phyloP scores from a whole-genome alignment of 345 rosid genomes.

The Draba incana region DNA sequence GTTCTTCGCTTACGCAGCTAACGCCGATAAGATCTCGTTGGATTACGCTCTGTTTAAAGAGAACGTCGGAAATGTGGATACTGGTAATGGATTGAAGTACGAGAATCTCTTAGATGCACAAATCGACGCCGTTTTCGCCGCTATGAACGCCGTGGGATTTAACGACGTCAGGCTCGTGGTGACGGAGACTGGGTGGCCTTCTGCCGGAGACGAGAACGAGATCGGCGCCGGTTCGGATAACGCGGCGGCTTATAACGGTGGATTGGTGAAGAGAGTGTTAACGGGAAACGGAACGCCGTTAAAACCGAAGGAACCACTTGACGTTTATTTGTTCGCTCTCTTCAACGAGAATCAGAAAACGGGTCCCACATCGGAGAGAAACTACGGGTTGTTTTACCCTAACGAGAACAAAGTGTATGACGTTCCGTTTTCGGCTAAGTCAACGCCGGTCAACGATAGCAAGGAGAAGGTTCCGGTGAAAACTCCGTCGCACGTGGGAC shows the following conservation, averaged over 20 bases:
- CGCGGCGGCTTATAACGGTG: constrained; percentile 88
- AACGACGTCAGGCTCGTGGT: constrained; percentile 65
- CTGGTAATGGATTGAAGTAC: constrained; percentile 79
- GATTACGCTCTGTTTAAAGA: constrained; percentile 72
- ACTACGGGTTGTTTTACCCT: constrained; percentile 92
- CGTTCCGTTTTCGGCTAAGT: constrained; percentile 50
- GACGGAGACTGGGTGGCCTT: constrained; percentile 98
- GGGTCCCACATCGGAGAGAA: constrained; percentile 91
- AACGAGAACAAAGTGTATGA: constrained; percentile 69
- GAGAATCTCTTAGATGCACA: constrained; percentile 81
- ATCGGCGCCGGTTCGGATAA: constrained; percentile 64
- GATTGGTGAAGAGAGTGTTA: constrained; percentile 65
- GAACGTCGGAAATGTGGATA: constrained; percentile 71
- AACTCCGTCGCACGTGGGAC: constrained; percentile 42
- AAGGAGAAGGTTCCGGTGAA: constrained; percentile 46
- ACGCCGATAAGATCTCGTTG: constrained; percentile 63
- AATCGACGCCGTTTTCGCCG: constrained; percentile 86
- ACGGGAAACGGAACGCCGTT: constrained; percentile 83
- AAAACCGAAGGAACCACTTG: constrained; percentile 62
- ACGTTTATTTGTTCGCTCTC: constrained; percentile 79
- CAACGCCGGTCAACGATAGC: constrained; percentile 42
- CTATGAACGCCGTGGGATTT: constrained; percentile 69
- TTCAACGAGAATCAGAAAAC: constrained; percentile 83
- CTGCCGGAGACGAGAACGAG: constrained; percentile 79
- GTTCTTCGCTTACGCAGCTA: constrained; percentile 76